Evolutionary conservation across 1,139 yeast genomes (phyloP).

Genomic region (Kodamaea sp.): DNA sequence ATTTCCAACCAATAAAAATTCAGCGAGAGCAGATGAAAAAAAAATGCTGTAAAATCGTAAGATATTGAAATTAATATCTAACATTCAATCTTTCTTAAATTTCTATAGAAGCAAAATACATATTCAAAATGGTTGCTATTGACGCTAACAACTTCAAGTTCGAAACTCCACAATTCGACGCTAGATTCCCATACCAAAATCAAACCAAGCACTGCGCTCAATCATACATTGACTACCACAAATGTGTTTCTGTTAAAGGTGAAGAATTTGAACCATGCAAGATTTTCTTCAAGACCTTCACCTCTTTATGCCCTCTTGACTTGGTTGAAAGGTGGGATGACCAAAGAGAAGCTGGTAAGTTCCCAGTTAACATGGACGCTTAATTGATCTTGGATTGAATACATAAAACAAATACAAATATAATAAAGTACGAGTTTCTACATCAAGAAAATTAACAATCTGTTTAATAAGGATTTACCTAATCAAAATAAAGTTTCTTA

Average conservation of each 20-base stretch:
- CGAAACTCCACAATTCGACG: conserved; percentile 84
- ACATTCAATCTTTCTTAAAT: conserved; percentile 1
- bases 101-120: background rate
- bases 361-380: conserved; percentile 33
- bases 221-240: conserved; percentile 95
- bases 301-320: conserved; percentile 85
- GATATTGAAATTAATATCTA: conserved; percentile 8
- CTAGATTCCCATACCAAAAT: conserved; percentile 95
- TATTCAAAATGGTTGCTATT: conserved; percentile 34
- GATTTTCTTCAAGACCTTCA: conserved; percentile 87
- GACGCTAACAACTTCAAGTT: conserved; percentile 51
- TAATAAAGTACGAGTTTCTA: background rate
- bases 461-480: too few relatives aligned
- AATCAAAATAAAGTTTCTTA: too few relatives aligned
- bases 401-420: conserved; percentile 5
- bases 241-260: conserved; percentile 94
- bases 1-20: conserved; percentile 11
- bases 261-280: conserved; percentile 98
- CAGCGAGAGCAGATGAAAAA: conserved; percentile 9
- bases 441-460: background rate
- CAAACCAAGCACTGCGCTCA: conserved; percentile 99
- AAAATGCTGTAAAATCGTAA: conserved; percentile 11
- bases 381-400: conserved; percentile 7
- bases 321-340: conserved; percentile 97
- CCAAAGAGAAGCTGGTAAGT: conserved; percentile 68